Percentiles rank a stretch among this genome's conserved stretches.
Conservation (phyloP, 108 stramenopile genomes). For the Mayamaea pseudoterrestris region DNA sequence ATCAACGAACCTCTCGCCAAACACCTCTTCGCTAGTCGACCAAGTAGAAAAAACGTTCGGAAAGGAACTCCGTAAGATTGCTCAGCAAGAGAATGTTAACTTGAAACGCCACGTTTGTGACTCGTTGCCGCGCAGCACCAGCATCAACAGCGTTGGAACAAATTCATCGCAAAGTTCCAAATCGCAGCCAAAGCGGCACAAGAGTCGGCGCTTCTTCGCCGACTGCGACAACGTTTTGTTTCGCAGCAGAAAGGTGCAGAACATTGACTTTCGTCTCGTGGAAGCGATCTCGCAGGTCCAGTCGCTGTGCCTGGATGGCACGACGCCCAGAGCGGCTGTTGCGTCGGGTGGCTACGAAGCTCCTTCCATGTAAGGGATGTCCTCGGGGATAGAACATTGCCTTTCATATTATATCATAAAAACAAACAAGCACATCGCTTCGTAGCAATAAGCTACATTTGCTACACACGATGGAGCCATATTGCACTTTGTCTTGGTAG, state of each 20-base stretch:
- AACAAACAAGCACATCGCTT: too few species aligned
- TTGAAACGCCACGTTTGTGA: not conserved
- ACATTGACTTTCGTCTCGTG: slow-evolving; percentile 4
- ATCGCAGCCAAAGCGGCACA: not conserved
- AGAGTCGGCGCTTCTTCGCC: slow-evolving; percentile 3
- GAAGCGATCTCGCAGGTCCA: slow-evolving; percentile 7
- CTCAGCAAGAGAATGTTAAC: not conserved
- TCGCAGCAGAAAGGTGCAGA: slow-evolving; percentile 3
- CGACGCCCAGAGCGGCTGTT: too few species aligned
- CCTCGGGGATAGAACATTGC: too few species aligned
- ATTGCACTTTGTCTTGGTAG: too few species aligned
- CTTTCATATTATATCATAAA: too few species aligned
- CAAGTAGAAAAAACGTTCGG: not conserved
- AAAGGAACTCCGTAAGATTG: not conserved
- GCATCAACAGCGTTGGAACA: too few species aligned
- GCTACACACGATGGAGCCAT: too few species aligned
- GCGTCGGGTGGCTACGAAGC: too few species aligned
- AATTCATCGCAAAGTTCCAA: too few species aligned
- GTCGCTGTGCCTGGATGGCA: slow-evolving; percentile 4
- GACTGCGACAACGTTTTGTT: not conserved
- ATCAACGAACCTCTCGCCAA: slow-evolving; percentile 6
- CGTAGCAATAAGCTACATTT: too few species aligned
- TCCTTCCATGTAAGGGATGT: too few species aligned
- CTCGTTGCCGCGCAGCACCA: too few species aligned
- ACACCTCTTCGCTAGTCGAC: slow-evolving; percentile 3